phyloP scores from a whole-genome alignment of 495 filamentous ascomycete genomes.

The Penicillium lividum region DNA sequence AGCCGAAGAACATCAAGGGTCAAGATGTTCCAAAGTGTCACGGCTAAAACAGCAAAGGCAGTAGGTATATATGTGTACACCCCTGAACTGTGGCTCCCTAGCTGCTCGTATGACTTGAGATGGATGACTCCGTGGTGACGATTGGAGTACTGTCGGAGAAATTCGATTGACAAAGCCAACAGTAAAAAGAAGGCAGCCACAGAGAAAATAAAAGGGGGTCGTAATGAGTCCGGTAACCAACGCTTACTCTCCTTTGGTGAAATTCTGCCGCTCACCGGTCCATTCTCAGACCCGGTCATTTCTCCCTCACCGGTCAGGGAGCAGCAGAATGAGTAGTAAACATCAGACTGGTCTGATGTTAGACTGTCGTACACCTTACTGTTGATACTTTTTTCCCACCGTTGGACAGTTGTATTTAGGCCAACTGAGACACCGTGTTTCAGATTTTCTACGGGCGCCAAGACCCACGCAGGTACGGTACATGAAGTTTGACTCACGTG shows the following conservation, averaged over 20 bases:
- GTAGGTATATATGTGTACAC: slow-evolving; percentile 27
- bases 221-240: slow-evolving; percentile 21
- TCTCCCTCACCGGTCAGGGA: background rate
- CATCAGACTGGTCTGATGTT: background rate
- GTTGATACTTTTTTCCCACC: no score
- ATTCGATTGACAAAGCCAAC: slow-evolving; percentile 16
- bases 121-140: slow-evolving; percentile 20
- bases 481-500: background rate
- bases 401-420: background rate
- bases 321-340: background rate
- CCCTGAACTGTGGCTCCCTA: slow-evolving; percentile 9
- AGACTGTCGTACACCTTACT: background rate
- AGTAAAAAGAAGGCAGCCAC: slow-evolving; percentile 21
- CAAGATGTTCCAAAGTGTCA: slow-evolving; percentile 23
- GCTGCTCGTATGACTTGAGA: slow-evolving; percentile 13
- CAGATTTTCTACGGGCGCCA: background rate
- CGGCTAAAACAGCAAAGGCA: slow-evolving; percentile 18
- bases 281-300: slow-evolving; percentile 5
- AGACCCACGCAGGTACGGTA: background rate
- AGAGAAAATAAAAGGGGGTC: slow-evolving; percentile 16
- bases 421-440: background rate
- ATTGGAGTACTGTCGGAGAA: slow-evolving; percentile 19
- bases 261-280: background rate
- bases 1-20: slow-evolving; percentile 27
- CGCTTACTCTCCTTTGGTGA: background rate